phyloP scores from a whole-genome alignment of 2,329 filamentous ascomycete genomes.

The Fusarium sp. region DNA sequence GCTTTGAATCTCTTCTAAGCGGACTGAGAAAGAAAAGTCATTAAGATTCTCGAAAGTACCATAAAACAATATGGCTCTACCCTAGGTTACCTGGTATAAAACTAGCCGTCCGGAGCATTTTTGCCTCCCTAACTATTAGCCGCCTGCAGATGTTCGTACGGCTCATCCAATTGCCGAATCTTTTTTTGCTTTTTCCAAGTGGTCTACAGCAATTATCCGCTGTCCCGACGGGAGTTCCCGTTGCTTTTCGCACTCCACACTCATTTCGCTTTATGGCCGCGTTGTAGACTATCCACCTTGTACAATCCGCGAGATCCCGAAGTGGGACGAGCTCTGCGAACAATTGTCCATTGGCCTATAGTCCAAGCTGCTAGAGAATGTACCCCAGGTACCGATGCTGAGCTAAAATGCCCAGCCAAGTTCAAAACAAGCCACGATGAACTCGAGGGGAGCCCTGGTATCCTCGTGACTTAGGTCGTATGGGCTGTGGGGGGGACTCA shows the following conservation, averaged over 20 bases:
- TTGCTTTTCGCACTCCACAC: not conserved
- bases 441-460: not conserved
- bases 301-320: rapidly evolving
- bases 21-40: rapidly evolving
- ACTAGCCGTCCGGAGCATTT: not conserved
- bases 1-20: rapidly evolving
- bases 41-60: rapidly evolving
- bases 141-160: rapidly evolving
- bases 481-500: no score
- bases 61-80: rapidly evolving
- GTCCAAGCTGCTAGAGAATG: not conserved
- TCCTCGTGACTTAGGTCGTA: not conserved
- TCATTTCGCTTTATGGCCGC: not conserved
- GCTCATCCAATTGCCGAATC: not conserved
- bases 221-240: not conserved
- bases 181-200: not conserved
- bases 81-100: rapidly evolving
- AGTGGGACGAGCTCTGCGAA: rapidly evolving
- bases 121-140: rapidly evolving
- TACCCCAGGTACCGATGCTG: rapidly evolving
- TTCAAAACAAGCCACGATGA: not conserved
- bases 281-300: not conserved
- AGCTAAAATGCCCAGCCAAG: rapidly evolving
- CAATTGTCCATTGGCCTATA: rapidly evolving
- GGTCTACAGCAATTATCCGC: not conserved